Evolutionary conservation across 306 rosid species (phyloP), one percentile per base, ranked within the genome.

Genomic region (Nissolia schottii): DNA sequence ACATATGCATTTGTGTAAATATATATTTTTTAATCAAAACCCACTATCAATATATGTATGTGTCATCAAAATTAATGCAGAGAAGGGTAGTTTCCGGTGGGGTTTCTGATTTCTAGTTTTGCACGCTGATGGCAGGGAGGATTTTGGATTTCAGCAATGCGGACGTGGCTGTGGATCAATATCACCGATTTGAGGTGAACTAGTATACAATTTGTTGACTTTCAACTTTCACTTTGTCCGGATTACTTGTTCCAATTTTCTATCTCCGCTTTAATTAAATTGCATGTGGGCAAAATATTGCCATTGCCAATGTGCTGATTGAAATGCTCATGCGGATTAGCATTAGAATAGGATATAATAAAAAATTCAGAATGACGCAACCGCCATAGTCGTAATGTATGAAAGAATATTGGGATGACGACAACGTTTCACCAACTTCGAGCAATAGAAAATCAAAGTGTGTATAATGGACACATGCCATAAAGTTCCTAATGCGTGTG

Each of bases 61-160:
- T 16, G 14, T 20, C 11, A 73, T 29, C 28, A 76, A 66, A 54
- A 67, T 31, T 43, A 18, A 12, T 35, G 45, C 35, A 51, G 0
- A 6, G 2, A 37, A 65, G 12, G 15, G 23, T 28, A 64, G 51
- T 40, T 46, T 29, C 70, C 12, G 35, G 34, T n/a, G 20, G 37
- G 54, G 40, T 56, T 64, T 76, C 56, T 81, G 49, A 76, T 41
- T 76, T 73, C 56, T 69, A 55, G 62, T 55, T 70, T 69, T 66
- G 67, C 45, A 57, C 77, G 48, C 14, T 77, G 60, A 59, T 76
- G 35, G 43, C 67, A 93, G 98, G 98, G 67, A 90, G 92, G 84
- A 90, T 93, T 79, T 3, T 93, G 80, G 98, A 93, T 55, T 93
- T 93, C 90, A 93, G 98, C 63, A 93, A 90, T 85, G 96, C 96